Base-by-base conservation (phyloP, 2,329 filamentous ascomycete species). In the Kalaharituber pfeilii region DNA sequence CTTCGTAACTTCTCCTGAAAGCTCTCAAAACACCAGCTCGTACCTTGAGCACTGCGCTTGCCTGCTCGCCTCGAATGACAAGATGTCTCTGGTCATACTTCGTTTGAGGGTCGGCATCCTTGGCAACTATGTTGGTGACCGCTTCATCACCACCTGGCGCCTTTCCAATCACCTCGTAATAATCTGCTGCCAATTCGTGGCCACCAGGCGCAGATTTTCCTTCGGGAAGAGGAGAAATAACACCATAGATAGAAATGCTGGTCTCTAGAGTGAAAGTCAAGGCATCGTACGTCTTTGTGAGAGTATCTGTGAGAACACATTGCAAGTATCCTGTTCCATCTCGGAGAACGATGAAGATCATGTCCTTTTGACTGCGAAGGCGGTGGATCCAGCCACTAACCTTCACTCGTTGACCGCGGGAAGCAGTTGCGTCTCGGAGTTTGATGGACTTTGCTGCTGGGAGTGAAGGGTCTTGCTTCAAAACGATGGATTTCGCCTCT, bases 261-360 rank as follows among this genome's bases (percentile, higher is more conserved):
- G 86, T 91, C 70, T 89, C 87, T 59, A 83, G 80, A 28, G 86
- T 85, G 62, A 95, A 77, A 24, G 83, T 87, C 63, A 94, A 73
- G 58, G 86, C 84, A 66, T 94, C 86, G 72, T 93, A 93, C n/a
- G 85, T 89, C 74, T 86, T 87, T 62, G 86, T 82, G 63, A 96
- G 75, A 55, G 87, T 87, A 2, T 74, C 69, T 53, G 79, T 77
- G 62, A 95, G 72, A 58, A 94, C 76, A 66, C 86, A 88, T 73
- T 94, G 87, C 67, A 96, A 74, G 65, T 81, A 81, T 53, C 84
- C 85, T 65, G 88, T 85, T 56, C 88, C 88, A 66, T 93, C 86
- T 59, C 81, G 75, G 59, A 94, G 72, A n/a, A 82, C 89, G 66
- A 94, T 75, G 70, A 94, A 95, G 54, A 86, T 81, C 60, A 86